Conservation (phyloP, 2,329 filamentous ascomycete genomes). For the Sporothrix brasiliensis region DNA sequence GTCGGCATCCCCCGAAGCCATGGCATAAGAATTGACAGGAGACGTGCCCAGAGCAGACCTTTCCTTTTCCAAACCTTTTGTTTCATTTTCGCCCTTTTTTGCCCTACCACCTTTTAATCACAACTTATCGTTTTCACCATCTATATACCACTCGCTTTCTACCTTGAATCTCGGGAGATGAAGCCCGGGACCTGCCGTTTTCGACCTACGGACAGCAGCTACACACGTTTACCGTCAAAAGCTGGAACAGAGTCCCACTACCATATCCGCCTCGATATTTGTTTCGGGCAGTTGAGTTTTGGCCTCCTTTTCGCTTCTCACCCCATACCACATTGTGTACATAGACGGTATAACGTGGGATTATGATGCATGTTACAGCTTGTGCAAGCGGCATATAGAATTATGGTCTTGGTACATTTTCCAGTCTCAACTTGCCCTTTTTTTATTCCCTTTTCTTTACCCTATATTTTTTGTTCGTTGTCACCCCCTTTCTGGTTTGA, state of each 20-base stretch:
- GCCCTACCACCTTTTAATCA: constrained; percentile 14
- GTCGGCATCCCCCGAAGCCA: constrained; percentile 41
- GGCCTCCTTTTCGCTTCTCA: constrained; percentile 39
- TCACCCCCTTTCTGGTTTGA: constrained; percentile 41
- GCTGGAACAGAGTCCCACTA: constrained; percentile 26
- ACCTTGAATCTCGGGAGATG: not conserved
- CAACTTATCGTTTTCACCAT: not conserved
- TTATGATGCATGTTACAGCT: constrained; percentile 49
- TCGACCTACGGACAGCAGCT: not conserved
- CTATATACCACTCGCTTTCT: constrained; percentile 18
- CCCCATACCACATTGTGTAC: constrained; percentile 45
- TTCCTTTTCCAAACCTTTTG: constrained; percentile 27
- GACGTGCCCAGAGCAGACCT: not conserved
- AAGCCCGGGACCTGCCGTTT: not conserved
- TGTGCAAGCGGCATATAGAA: constrained; percentile 55
- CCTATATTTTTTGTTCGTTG: not conserved
- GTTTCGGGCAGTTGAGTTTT: constrained; percentile 39
- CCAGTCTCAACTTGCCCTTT: constrained; percentile 30
- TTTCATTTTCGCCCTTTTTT: not conserved
- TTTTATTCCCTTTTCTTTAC: not conserved
- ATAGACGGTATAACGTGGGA: constrained; percentile 55
- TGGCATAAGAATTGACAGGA: constrained; percentile 32
- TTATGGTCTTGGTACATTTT: constrained; percentile 38
- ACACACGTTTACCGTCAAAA: not conserved
- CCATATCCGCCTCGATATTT: not conserved